These are phyloP conservation scores for Somion occarium DNA, from an alignment of 1,284 basidiomycete genomes.

Conservation along the genomic window DNA sequence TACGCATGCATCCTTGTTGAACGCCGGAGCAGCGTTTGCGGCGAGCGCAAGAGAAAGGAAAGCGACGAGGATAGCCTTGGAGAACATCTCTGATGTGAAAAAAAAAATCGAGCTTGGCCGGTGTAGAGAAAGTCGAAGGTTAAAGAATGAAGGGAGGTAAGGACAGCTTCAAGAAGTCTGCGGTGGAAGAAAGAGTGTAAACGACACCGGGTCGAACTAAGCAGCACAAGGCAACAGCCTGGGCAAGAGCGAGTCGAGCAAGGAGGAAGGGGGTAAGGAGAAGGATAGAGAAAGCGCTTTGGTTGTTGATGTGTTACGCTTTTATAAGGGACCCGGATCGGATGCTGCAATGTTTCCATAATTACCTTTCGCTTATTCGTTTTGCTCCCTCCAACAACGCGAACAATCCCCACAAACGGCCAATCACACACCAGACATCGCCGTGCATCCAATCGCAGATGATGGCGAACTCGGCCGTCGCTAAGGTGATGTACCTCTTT, in stretches of 20 bases:
- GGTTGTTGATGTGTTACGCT: neutral
- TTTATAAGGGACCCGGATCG: neutral
- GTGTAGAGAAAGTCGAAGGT: slow-evolving; percentile 14
- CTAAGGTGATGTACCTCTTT: slow-evolving; percentile 1
- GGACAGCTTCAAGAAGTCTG: slow-evolving; percentile 8
- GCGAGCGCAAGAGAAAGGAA: slow-evolving; percentile 24
- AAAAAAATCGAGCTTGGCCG: slow-evolving; percentile 16
- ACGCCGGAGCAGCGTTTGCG: slow-evolving; percentile 13
- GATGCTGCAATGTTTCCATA: neutral
- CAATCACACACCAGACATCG: neutral
- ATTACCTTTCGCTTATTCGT: neutral
- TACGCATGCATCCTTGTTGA: slow-evolving; percentile 12
- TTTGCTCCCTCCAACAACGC: neutral
- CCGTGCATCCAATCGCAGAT: neutral
- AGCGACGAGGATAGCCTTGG: slow-evolving; percentile 25
- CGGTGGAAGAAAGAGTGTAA: slow-evolving; percentile 17
- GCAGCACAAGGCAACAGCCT: slow-evolving; percentile 27
- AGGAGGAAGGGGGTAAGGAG: slow-evolving; percentile 17
- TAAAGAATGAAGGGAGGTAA: slow-evolving; percentile 3
- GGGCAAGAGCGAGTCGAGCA: slow-evolving; percentile 20
- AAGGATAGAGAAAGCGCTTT: slow-evolving; percentile 11
- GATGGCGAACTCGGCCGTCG: neutral
- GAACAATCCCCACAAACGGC: slow-evolving; percentile 1
- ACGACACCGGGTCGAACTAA: slow-evolving; percentile 32
- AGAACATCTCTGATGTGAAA: slow-evolving; percentile 24